Base-by-base conservation (phyloP, 2,329 filamentous ascomycete species). In the Clonostachys rosea region DNA sequence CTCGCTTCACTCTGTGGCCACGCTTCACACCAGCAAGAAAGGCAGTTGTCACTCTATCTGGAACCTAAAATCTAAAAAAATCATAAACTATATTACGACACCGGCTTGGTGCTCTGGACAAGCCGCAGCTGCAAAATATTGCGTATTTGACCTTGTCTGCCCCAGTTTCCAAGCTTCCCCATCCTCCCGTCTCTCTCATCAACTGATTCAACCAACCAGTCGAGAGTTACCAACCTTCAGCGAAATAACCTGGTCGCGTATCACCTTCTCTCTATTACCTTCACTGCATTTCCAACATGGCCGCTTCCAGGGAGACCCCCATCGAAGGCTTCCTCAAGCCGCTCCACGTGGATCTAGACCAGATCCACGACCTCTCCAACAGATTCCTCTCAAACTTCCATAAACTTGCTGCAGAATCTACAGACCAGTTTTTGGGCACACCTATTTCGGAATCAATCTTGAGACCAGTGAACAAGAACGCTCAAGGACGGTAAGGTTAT, bases 371-470 rank as follows among this genome's bases (percentile, higher is more conserved):
- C 30, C 67, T 84, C 43, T 74, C 79, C 6, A 63, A 59, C 36
- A 68, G 68, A 43, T 70, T 84, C 40, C 62, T 68, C 45, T 52
- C 56, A 12, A 74, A 68, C 20, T 84, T 81, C 54, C 62, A 59
- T 18, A 56, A 64, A 7, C 65, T 84, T 42, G 76, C 81, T 18
- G 71, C 74, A 47, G 63, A 78, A 35, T 79, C 78, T 2, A 49
- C 63, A 18, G 65, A 76, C 37, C 80, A 84, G 57, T 84, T 84
- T 55, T 61, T 84, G 34, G 70, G 79, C 11, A 84, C 81, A 4
- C 81, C 81, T 42, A 81, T 84, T 54, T 78, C 77, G 5, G 79
- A 83, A 52, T 75, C 76, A 7, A 74, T 84, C 46, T 58, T 84
- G 51, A 69, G 75, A 36, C 78, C 75, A 11, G 63, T 68, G 11